A percentile compares a stretch with the other conserved stretches of the same genome.
Evolutionary conservation across 225 moss, liverwort and hornwort species (phyloP).

Genomic region (Lunularia cruciata): DNA sequence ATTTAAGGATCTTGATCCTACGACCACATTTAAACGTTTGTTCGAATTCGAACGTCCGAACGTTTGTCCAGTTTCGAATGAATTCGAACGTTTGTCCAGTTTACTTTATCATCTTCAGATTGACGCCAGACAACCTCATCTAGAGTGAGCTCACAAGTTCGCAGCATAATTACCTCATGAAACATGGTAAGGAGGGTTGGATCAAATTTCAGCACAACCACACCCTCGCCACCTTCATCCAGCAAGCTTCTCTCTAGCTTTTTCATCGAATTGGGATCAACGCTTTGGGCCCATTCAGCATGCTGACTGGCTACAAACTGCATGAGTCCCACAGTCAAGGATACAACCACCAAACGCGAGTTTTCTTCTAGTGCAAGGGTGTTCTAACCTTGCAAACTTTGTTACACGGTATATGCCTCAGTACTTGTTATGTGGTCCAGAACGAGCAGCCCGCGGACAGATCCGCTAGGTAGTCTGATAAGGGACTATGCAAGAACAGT

Average conservation of each 20-base stretch:
- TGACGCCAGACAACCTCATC: not conserved
- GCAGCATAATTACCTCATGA: conserved; percentile 51
- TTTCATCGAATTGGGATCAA: conserved; percentile 55
- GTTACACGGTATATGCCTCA: too few relatives aligned
- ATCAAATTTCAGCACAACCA: conserved; percentile 56
- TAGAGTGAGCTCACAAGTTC: not conserved
- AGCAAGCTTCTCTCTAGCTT: conserved; percentile 56
- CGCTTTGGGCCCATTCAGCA: conserved; percentile 58
- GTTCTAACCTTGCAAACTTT: too few relatives aligned
- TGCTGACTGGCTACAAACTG: conserved; percentile 77
- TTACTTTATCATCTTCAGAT: not conserved
- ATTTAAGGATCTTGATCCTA: too few relatives aligned
- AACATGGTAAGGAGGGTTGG: conserved; percentile 58
- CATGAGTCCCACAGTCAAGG: not conserved
- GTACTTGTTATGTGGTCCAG: too few relatives aligned
- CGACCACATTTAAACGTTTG: not conserved
- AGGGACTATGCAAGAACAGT: too few relatives aligned
- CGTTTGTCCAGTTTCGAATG: not conserved
- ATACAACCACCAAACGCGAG: too few relatives aligned
- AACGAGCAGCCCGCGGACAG: too few relatives aligned
- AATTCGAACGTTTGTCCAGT: not conserved
- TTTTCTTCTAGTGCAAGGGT: not conserved
- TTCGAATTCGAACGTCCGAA: not conserved
- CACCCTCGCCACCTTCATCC: conserved; percentile 57
- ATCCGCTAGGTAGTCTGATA: too few relatives aligned